phyloP scores from a whole-genome alignment of 441 rosid genomes.

The Populus hybrid region DNA sequence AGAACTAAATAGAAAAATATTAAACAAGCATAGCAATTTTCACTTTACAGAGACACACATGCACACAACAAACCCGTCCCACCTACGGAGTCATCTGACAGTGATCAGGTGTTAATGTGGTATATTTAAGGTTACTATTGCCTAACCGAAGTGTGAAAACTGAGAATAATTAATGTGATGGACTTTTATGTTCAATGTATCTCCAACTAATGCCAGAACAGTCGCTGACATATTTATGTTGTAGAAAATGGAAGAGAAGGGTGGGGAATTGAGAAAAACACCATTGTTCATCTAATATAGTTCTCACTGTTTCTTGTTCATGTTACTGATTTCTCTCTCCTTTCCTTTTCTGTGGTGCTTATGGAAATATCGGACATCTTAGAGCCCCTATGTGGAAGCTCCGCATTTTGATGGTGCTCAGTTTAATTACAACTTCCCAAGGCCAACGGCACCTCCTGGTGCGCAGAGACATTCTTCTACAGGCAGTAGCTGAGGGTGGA shows the following conservation, averaged over 20 bases:
- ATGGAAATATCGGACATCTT: conserved; percentile 26
- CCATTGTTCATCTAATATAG: not conserved
- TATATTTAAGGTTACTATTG: no score
- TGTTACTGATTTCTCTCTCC: not conserved
- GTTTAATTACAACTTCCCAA: conserved; percentile 39
- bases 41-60: no score
- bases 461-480: conserved; percentile 52
- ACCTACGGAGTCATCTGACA: no score
- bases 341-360: conserved; percentile 3
- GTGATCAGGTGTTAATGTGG: no score
- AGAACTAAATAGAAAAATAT: no score
- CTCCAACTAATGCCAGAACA: no score
- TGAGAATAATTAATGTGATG: no score
- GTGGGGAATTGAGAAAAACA: not conserved
- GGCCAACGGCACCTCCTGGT: conserved; percentile 84
- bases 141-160: no score
- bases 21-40: no score
- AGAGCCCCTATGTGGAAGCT: conserved; percentile 32
- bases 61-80: no score
- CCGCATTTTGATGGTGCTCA: no score
- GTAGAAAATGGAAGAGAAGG: not conserved
- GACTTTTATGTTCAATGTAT: no score
- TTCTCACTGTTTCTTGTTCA: conserved; percentile 15
- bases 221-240: not conserved
- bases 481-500: conserved; percentile 25